These are phyloP conservation scores for Scheffersomyces lignosus DNA, from an alignment of 805 yeast genomes.

Conservation along the genomic window DNA sequence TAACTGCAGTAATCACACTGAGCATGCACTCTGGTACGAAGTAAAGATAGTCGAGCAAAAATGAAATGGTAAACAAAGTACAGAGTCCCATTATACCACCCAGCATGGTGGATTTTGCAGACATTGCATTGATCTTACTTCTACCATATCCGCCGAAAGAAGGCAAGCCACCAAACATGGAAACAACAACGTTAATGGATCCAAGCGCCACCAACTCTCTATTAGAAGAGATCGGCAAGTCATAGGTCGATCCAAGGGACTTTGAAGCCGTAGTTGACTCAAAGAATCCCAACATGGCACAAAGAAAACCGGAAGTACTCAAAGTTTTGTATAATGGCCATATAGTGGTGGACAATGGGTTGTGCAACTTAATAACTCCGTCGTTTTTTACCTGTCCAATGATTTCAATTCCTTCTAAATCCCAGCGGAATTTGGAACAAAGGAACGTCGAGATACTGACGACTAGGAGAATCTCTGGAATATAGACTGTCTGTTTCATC, in stretches of 20 bases:
- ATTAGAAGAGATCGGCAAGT: slow-evolving; percentile 75
- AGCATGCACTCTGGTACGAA: slow-evolving; percentile 78
- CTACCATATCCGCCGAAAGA: slow-evolving; percentile 97
- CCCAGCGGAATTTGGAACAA: slow-evolving; percentile 49
- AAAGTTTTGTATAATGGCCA: slow-evolving; percentile 55
- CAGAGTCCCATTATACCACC: slow-evolving; percentile 80
- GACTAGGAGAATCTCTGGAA: slow-evolving; percentile 86
- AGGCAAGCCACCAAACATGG: slow-evolving; percentile 74
- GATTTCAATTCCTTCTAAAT: slow-evolving; percentile 56
- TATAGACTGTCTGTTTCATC: slow-evolving; percentile 48
- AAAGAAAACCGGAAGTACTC: slow-evolving; percentile 66
- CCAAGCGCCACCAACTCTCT: slow-evolving; percentile 93
- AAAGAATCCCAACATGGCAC: slow-evolving; percentile 86
- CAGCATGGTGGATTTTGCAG: slow-evolving; percentile 82
- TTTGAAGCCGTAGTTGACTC: slow-evolving; percentile 94
- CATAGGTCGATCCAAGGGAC: slow-evolving; percentile 73
- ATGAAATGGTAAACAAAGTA: slow-evolving; percentile 64
- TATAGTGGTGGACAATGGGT: slow-evolving; percentile 56
- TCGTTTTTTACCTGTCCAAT: slow-evolving; percentile 64
- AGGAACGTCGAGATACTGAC: slow-evolving; percentile 61
- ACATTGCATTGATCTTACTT: slow-evolving; percentile 80
- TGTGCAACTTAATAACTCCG: slow-evolving; percentile 42
- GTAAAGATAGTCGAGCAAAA: slow-evolving; percentile 61
- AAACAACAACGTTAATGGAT: slow-evolving; percentile 61
- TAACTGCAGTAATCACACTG: slow-evolving; percentile 75